A percentile compares a stretch with the other conserved stretches of the same genome.
phyloP scores from a whole-genome alignment of 768 basidiomycete species.

The Nevesoporus exiguus region DNA sequence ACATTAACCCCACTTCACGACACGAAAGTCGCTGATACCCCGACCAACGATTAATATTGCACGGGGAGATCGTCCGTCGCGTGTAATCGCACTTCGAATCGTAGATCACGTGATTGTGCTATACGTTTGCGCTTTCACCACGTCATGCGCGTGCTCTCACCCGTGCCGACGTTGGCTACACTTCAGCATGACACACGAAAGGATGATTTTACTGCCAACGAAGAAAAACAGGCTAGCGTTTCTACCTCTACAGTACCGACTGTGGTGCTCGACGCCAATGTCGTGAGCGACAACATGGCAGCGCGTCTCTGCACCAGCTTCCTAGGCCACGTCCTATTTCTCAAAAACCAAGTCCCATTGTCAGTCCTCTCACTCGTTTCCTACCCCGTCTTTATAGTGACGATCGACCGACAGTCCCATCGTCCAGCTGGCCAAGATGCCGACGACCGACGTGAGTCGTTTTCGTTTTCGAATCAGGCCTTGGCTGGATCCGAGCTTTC shows the following conservation, averaged over 20 bases:
- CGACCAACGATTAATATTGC: too few relatives aligned
- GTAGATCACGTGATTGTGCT: too few relatives aligned
- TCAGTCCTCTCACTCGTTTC: slow-evolving; percentile 36
- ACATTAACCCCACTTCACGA: background rate
- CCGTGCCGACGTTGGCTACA: background rate
- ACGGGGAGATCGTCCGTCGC: too few relatives aligned
- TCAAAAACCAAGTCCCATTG: slow-evolving; percentile 80
- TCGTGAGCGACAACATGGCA: slow-evolving; percentile 56
- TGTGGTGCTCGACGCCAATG: slow-evolving; percentile 46
- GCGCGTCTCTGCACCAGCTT: slow-evolving; percentile 60
- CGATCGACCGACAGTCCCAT: slow-evolving; percentile 48
- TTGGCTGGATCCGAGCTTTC: background rate
- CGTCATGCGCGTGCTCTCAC: slow-evolving; percentile 13
- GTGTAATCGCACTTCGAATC: slow-evolving; percentile 12
- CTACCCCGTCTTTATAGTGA: background rate
- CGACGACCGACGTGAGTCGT: slow-evolving; percentile 42
- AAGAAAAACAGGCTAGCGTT: background rate
- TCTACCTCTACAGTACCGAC: slow-evolving; percentile 32
- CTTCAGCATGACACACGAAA: background rate
- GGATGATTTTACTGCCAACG: background rate
- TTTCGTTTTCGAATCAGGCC: background rate
- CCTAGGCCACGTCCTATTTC: slow-evolving; percentile 67
- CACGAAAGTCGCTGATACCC: too few relatives aligned
- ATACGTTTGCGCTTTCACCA: too few relatives aligned
- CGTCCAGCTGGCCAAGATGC: slow-evolving; percentile 57